A percentile compares a stretch with the other conserved stretches of the same genome.
These are phyloP conservation scores for Forsythia viridissima DNA, from an alignment of 257 asterid genomes.

Conservation along the genomic window DNA sequence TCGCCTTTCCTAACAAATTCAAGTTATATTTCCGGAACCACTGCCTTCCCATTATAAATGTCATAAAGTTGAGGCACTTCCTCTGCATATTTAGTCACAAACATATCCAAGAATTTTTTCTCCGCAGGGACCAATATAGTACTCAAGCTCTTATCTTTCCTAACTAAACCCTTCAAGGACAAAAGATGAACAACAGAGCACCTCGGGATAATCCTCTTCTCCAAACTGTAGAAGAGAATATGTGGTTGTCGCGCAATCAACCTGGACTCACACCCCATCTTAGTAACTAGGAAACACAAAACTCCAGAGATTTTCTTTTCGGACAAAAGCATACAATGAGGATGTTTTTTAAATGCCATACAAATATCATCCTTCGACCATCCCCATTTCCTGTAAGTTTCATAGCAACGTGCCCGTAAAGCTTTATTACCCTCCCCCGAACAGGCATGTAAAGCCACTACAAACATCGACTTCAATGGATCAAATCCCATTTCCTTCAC, in stretches of 20 bases:
- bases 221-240: constrained; percentile 14
- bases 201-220: constrained; percentile 30
- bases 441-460: constrained; percentile 16
- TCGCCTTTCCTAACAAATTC: not conserved
- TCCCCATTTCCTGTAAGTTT: constrained; percentile 22
- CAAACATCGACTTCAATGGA: constrained; percentile 9
- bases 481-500: constrained; percentile 25
- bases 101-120: constrained; percentile 1
- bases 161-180: constrained; percentile 12
- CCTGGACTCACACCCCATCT: constrained; percentile 17
- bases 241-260: not conserved
- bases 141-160: not conserved
- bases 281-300: constrained; percentile 18
- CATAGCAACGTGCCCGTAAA: constrained; percentile 8
- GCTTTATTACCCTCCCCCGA: not conserved
- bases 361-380: constrained; percentile 22
- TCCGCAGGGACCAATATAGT: not conserved
- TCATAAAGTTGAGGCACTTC: constrained; percentile 6
- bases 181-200: constrained; percentile 10
- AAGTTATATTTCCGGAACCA: not conserved
- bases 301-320: not conserved
- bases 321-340: constrained; percentile 20
- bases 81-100: constrained; percentile 5
- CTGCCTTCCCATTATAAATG: constrained; percentile 6
- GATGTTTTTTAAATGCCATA: constrained; percentile 12